Evolutionary conservation across 2,329 filamentous ascomycete genomes (phyloP).

Genomic region (Sporothrix globosa): DNA sequence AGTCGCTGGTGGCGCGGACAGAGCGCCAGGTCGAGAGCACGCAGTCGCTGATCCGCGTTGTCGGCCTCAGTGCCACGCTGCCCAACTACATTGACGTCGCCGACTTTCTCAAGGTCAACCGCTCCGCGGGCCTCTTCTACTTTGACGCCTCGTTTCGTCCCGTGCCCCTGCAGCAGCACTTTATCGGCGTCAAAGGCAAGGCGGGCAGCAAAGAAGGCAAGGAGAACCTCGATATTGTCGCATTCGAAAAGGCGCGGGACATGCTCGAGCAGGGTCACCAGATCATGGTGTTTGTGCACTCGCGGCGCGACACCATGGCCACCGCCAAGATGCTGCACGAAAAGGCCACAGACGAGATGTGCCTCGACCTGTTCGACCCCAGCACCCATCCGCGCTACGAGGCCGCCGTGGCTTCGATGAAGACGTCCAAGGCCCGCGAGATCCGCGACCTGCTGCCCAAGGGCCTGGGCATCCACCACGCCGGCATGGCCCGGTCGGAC

Average conservation of each 20-base stretch:
- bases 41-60: constrained; percentile 92
- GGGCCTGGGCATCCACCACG: constrained; percentile 93
- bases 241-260: constrained; percentile 91
- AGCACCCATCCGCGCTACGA: constrained; percentile 77
- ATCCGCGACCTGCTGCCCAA: constrained; percentile 87
- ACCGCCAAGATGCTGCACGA: constrained; percentile 85
- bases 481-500: constrained; percentile 92
- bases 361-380: constrained; percentile 81
- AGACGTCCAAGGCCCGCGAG: constrained; percentile 80
- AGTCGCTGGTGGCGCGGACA: constrained; percentile 92
- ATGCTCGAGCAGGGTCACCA: constrained; percentile 94
- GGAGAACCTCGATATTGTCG: constrained; percentile 83
- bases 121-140: constrained; percentile 90
- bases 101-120: constrained; percentile 95
- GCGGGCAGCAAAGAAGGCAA: constrained; percentile 76
- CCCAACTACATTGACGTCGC: constrained; percentile 97
- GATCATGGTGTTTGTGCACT: constrained; percentile 99
- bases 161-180: constrained; percentile 95
- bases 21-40: constrained; percentile 97
- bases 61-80: constrained; percentile 91
- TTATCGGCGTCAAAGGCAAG: constrained; percentile 94
- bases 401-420: constrained; percentile 79
- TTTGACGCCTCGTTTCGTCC: constrained; percentile 96
- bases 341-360: constrained; percentile 80
- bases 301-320: constrained; percentile 86